A percentile compares a stretch with the other conserved stretches of the same genome.
phyloP scores from a whole-genome alignment of 129 eudicot genomes.

The Lonicera japonica region DNA sequence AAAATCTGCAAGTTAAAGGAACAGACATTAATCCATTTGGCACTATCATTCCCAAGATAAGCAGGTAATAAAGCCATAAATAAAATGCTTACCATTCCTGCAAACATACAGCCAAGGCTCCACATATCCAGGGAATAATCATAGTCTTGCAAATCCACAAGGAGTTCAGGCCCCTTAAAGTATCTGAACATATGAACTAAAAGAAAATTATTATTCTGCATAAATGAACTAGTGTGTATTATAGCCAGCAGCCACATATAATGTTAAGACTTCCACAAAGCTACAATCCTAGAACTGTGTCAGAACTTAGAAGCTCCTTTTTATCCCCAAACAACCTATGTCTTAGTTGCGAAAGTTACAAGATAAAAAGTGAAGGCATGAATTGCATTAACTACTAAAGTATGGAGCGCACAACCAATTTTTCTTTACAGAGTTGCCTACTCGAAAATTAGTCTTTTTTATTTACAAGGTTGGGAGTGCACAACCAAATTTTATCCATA shows the following conservation, averaged over 20 bases:
- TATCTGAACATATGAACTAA: constrained; percentile 25
- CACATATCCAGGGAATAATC: constrained; percentile 67
- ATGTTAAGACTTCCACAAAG: neutral
- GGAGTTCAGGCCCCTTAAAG: constrained; percentile 67
- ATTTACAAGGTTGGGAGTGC: no score
- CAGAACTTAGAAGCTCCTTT: no score
- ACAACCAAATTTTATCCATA: no score
- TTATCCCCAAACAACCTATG: no score
- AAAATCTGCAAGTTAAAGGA: constrained; percentile 32
- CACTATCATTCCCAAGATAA: neutral
- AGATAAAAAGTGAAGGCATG: no score
- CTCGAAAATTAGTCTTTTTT: no score
- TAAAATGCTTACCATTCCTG: constrained; percentile 42
- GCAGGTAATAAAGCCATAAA: neutral
- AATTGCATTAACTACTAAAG: no score
- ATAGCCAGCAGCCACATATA: neutral
- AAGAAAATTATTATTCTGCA: neutral
- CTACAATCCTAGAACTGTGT: neutral
- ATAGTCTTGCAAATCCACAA: constrained; percentile 65
- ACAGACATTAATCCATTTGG: neutral
- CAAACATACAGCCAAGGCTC: constrained; percentile 77
- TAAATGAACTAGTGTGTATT: neutral
- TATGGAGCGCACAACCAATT: no score
- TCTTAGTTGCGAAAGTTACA: no score
- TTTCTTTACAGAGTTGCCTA: no score